Base-by-base conservation (phyloP, 2,329 filamentous ascomycete genomes). In the Colletotrichum eremochloae region DNA sequence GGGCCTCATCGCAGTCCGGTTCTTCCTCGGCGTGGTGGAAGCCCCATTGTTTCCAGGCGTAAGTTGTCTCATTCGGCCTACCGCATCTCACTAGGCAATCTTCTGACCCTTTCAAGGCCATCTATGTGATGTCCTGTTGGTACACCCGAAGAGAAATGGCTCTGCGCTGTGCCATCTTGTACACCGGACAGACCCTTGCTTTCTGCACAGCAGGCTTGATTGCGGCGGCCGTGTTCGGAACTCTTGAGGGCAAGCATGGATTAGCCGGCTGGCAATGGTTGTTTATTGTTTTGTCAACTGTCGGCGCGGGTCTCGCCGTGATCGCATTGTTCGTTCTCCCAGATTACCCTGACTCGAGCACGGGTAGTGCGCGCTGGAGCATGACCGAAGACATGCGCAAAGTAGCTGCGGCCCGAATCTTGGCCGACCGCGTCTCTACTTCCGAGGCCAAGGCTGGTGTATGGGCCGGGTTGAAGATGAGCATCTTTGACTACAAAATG, bases 181-280 rank as follows among this genome's bases (percentile, higher is more conserved):
- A 78, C 68, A 74, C 77, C 0, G 77, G 76, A 3, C 75, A 77
- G 53, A 73, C 75, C 5, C 69, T 78, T 0, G 77, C 77, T 5
- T 75, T 75, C 1, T 76, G 74, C 14, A 74, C 74, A 11, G 75
- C 77, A 0, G 77, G 77, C 1, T 73, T 78, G 0, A 76, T 78
- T 40, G 77, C 77, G 0, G 77, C 77, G 2, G 76, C 75, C 0
- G 72, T 78, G 3, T 75, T 76, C 1, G 71, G 76, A 0, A 74
- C 71, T 0, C 75, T 78, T 1, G 75, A 76, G 15, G 73, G 73
- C 0, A 67, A 62, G 2, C 67, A 73, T 24, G 81, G 82, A 1
- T 72, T 84, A 15, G 76, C 76, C 15, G 82, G 81, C 1, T 85
- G 83, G 83, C 66, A 79, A 67, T 84, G 82, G 82, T 75, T 84